Base-by-base conservation (phyloP, 2,329 filamentous ascomycete genomes). In the Penicillium sp. region DNA sequence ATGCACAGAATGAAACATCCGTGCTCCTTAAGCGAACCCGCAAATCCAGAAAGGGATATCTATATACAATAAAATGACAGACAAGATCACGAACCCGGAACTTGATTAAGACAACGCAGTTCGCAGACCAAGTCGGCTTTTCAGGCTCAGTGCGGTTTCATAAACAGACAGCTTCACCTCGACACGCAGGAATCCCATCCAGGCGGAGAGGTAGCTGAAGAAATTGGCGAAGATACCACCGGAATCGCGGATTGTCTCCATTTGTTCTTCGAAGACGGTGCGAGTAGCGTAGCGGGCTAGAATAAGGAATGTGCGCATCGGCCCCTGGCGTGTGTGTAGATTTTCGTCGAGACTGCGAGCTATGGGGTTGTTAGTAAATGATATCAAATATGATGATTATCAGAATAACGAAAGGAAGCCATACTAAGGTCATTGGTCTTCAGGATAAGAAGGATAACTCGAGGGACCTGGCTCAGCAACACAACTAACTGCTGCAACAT, bases 351-450 rank as follows among this genome's bases (percentile, higher is more conserved):
- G 83, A 67, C 89, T 95, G 62, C 95, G 87, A 16, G 95, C 82
- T 84, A 58, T 33, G 21, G 21, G 45, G 31, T 33, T 54, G 52
- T 66, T 58, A 59, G 53, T 35, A 8, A 4, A 55, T 16, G 3
- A 27, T 24, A 41, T 43, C 27, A 10, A 44, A 19, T 2, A 5
- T 31, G 8, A 8, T 8, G 37, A 39, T 49, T 9, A 19, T 16
- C 6, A 46, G 29, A 7, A 48, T 31, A 16, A 14, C 45, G 10
- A 37, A 75, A 13, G 29, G 14, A 37, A n/a, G 8, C 9, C 81
- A 70, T 76, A 84, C 81, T 99, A 39, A 99, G 80, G 76, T 99
- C 95, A 73, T 99, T 99, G 2, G 95, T 99, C 79, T 99, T 99
- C 60, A 99, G 82, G 64, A 99, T 98, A 27, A 99, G 81, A 13